A percentile compares a stretch with the other conserved stretches of the same genome.
phyloP scores from a whole-genome alignment of 2,329 filamentous ascomycete species.

The Calonectria hongkongensis region DNA sequence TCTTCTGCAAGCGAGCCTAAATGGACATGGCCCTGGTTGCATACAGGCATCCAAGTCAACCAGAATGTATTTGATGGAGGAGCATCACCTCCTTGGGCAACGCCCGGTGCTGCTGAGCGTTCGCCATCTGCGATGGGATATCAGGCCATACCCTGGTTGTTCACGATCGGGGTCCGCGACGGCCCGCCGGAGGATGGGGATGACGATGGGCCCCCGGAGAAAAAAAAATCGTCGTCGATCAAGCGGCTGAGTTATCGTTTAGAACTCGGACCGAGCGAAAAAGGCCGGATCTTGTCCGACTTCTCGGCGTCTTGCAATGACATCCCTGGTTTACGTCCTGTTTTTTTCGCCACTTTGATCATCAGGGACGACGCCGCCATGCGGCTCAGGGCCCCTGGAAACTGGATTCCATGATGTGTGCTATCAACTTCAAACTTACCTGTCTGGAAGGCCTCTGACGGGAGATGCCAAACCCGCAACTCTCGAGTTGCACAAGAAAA shows the following conservation, averaged over 20 bases:
- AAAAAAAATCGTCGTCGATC: constrained; percentile 6
- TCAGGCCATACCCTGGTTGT: constrained; percentile 28
- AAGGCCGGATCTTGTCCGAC: constrained; percentile 21
- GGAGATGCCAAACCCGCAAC: constrained; percentile 5
- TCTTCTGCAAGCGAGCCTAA: constrained; percentile 48
- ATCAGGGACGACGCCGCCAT: constrained; percentile 20
- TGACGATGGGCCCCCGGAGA: constrained; percentile 2
- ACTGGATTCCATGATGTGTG: constrained; percentile 20
- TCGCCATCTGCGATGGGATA: constrained; percentile 21
- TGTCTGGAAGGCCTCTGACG: constrained; percentile 3
- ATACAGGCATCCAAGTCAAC: constrained; percentile 47
- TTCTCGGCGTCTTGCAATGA: background rate
- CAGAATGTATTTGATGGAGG: constrained; percentile 22
- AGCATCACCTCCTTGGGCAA: constrained; percentile 31
- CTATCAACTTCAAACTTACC: constrained; percentile 15
- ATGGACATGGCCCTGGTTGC: constrained; percentile 47
- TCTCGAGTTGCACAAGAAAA: constrained; percentile 6
- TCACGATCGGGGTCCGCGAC: constrained; percentile 38
- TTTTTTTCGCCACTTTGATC: constrained; percentile 25
- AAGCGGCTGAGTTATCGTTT: background rate
- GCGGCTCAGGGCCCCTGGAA: constrained; percentile 10
- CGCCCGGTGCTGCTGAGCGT: constrained; percentile 25
- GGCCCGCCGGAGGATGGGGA: constrained; percentile 39
- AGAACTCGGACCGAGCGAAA: background rate
- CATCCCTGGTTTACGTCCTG: constrained; percentile 4